Evolutionary conservation across 202 grass and related monocot species (phyloP).

Genomic region (Tripidium arundinaceum): DNA sequence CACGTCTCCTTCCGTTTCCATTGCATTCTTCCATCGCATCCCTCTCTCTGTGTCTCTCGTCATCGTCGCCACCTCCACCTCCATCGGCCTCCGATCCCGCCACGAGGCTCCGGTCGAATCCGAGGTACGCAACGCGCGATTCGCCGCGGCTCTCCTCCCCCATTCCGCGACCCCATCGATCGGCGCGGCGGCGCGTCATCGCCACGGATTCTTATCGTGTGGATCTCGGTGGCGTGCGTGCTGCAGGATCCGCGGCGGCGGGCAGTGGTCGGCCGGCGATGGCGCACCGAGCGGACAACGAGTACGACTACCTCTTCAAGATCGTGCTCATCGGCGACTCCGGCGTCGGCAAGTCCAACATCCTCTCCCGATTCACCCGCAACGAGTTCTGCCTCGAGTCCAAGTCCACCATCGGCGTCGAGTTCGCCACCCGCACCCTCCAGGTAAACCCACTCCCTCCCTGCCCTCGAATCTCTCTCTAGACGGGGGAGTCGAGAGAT

Average conservation of each 20-base stretch:
- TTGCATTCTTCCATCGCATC: not conserved
- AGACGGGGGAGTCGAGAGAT: not conserved
- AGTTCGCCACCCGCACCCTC: slow-evolving; percentile 91
- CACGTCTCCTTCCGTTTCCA: slow-evolving; percentile 23
- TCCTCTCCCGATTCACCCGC: slow-evolving; percentile 86
- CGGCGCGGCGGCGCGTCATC: not conserved
- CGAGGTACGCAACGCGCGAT: slow-evolving; percentile 35
- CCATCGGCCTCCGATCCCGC: slow-evolving; percentile 1
- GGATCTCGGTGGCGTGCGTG: slow-evolving; percentile 36
- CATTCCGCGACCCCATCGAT: not conserved
- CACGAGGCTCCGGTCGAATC: not conserved
- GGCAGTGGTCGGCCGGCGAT: slow-evolving; percentile 21
- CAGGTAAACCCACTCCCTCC: slow-evolving; percentile 30
- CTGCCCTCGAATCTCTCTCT: not conserved
- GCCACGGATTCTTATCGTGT: not conserved
- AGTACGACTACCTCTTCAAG: slow-evolving; percentile 99
- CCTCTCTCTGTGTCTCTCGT: not conserved
- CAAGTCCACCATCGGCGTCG: slow-evolving; percentile 97
- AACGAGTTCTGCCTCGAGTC: slow-evolving; percentile 99
- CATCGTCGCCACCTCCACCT: not conserved
- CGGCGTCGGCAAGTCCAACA: slow-evolving; percentile 94
- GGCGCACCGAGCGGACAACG: slow-evolving; percentile 36
- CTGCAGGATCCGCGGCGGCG: slow-evolving; percentile 41
- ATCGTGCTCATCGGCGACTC: slow-evolving; percentile 96
- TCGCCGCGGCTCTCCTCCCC: not conserved